These are phyloP conservation scores for Aspergillus awamori DNA, from an alignment of 2,329 filamentous ascomycete genomes.

Conservation along the genomic window DNA sequence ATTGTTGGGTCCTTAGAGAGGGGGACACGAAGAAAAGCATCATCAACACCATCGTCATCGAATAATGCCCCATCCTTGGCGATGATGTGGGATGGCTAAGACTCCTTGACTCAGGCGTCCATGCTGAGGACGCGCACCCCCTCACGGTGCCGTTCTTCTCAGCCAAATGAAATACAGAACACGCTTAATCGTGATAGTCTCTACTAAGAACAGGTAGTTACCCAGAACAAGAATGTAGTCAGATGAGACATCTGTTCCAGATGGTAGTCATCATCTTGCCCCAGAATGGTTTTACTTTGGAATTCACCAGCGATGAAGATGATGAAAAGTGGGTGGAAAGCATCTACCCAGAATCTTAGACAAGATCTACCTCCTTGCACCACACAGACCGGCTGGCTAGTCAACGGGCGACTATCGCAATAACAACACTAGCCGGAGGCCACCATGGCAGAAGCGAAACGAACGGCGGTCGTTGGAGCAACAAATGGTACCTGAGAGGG, in stretches of 20 bases:
- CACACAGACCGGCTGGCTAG: neutral
- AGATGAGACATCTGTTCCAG: too few species aligned
- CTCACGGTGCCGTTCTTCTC: too few species aligned
- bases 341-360: too few species aligned
- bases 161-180: too few species aligned
- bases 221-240: too few species aligned
- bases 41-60: neutral
- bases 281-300: too few species aligned
- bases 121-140: neutral
- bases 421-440: neutral
- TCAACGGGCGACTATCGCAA: neutral
- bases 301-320: too few species aligned
- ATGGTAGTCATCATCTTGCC: too few species aligned
- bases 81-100: neutral
- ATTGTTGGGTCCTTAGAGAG: neutral
- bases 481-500: neutral
- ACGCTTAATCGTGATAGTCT: too few species aligned
- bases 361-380: neutral
- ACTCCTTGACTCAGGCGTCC: neutral
- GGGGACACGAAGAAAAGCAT: neutral
- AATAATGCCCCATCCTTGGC: neutral
- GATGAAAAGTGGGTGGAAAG: too few species aligned
- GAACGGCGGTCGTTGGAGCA: constrained; percentile 1
- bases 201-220: too few species aligned
- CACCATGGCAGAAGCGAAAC: neutral